phyloP scores from a whole-genome alignment of 2,329 filamentous ascomycete genomes.

The Endocalyx cinctus region DNA sequence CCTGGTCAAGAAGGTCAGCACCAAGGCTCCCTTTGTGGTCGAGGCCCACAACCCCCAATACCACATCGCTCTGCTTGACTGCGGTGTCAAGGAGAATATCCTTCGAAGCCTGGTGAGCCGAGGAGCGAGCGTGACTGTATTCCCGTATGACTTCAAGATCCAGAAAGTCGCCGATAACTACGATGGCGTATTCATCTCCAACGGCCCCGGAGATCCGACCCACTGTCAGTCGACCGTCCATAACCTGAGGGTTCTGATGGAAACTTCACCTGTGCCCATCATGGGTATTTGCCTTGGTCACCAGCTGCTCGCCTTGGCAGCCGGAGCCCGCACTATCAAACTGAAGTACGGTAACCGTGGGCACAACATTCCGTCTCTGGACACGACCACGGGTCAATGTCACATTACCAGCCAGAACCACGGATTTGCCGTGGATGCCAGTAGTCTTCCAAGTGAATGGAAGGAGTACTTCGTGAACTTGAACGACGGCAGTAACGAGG shows the following conservation, averaged over 20 bases:
- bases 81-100: slow-evolving; percentile 99
- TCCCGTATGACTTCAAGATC: slow-evolving; percentile 95
- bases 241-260: slow-evolving; percentile 86
- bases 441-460: slow-evolving; percentile 79
- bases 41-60: slow-evolving; percentile 76
- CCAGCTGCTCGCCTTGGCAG: slow-evolving; percentile 86
- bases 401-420: slow-evolving; percentile 99
- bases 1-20: slow-evolving; percentile 91
- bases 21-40: slow-evolving; percentile 96
- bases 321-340: slow-evolving; percentile 88
- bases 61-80: slow-evolving; percentile 94
- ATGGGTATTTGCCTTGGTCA: slow-evolving; percentile 98
- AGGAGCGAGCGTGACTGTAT: slow-evolving; percentile 86
- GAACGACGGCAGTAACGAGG: slow-evolving; percentile 96
- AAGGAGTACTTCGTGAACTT: slow-evolving; percentile 98
- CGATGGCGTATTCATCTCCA: slow-evolving; percentile 98
- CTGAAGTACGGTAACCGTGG: slow-evolving; percentile 99
- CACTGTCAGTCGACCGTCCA: slow-evolving; percentile 94
- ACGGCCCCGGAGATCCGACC: slow-evolving; percentile 95
- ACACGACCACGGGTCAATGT: slow-evolving; percentile 92
- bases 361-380: slow-evolving; percentile 95
- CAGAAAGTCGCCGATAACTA: slow-evolving; percentile 98
- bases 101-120: slow-evolving; percentile 88
- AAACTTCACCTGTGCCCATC: slow-evolving; percentile 83
- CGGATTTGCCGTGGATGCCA: slow-evolving; percentile 88